Evolutionary conservation across 345 rosid species (phyloP).

Genomic region (Gossypium mustelinum): DNA sequence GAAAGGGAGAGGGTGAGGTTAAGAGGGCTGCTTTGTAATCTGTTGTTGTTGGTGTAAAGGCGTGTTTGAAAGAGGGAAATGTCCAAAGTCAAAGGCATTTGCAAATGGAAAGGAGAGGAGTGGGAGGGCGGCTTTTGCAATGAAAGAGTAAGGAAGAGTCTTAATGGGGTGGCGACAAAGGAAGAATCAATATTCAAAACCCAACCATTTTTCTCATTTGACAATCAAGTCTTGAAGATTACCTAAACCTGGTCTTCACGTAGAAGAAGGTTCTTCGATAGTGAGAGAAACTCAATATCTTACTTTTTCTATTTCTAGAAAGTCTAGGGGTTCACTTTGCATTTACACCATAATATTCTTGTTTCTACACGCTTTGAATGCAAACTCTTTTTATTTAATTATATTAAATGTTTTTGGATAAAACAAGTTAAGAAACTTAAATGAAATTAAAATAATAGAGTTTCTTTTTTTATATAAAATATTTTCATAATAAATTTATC

Average conservation of each 20-base stretch:
- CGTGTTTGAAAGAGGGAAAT: not conserved
- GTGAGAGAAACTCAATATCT: not conserved
- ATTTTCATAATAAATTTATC: no score
- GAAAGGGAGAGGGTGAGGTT: not conserved
- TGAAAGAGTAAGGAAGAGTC: conserved; percentile 20
- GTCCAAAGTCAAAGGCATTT: conserved; percentile 23
- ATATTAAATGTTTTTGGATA: no score
- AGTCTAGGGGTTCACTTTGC: no score
- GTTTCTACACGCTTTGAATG: no score
- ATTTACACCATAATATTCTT: no score
- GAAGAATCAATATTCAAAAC: not conserved
- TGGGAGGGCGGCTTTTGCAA: not conserved
- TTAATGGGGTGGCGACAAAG: conserved; percentile 26
- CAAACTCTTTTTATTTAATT: no score
- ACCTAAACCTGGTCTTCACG: not conserved
- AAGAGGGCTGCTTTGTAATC: not conserved
- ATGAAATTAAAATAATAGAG: no score
- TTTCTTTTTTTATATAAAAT: no score
- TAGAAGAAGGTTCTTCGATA: not conserved
- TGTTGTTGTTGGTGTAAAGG: not conserved
- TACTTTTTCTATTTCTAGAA: no score
- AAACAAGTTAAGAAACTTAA: no score
- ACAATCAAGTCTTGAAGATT: not conserved
- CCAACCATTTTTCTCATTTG: not conserved
- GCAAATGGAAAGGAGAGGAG: not conserved